Evolutionary conservation across 208 protist species (phyloP).

Genomic region (Trypanosoma avium): DNA sequence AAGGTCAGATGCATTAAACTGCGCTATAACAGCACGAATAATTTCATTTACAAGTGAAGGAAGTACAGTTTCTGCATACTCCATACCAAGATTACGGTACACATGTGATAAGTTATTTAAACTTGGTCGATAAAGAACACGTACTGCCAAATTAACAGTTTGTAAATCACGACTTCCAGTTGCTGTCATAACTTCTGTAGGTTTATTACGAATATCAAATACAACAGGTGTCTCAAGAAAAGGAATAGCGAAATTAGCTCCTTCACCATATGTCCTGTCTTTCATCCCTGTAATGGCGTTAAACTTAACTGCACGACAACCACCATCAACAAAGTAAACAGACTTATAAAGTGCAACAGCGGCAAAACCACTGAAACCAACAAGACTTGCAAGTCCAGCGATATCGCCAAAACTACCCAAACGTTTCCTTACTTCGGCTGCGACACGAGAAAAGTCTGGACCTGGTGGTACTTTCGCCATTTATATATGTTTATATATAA

Average conservation of each 20-base stretch:
- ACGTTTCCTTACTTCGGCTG: constrained; percentile 55
- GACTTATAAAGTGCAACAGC: constrained; percentile 82
- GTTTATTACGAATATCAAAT: constrained; percentile 96
- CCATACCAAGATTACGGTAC: constrained; percentile 94
- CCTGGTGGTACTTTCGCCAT: constrained; percentile 65
- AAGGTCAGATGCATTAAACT: constrained; percentile 99
- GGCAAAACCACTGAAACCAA: constrained; percentile 48
- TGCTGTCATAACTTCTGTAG: constrained; percentile 84
- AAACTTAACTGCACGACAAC: constrained; percentile 97
- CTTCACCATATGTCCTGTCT: constrained; percentile 92
- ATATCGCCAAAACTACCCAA: constrained; percentile 77
- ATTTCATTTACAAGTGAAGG: constrained; percentile 99
- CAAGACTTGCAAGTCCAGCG: constrained; percentile 51
- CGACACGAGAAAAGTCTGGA: constrained; percentile 79
- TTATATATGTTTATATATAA: constrained; percentile 10
- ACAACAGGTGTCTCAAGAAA: constrained; percentile 96
- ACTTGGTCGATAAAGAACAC: constrained; percentile 97
- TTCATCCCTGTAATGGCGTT: constrained; percentile 95
- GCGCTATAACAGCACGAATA: constrained; percentile 97
- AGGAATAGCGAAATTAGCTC: constrained; percentile 96
- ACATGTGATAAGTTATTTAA: constrained; percentile 92
- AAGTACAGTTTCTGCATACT: constrained; percentile 98
- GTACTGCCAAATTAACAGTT: constrained; percentile 98
- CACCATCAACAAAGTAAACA: constrained; percentile 96
- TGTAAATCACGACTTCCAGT: constrained; percentile 97